Percentiles rank a stretch among this genome's conserved stretches.
These are phyloP conservation scores for Zea mays DNA, from an alignment of 176 grass and related monocot genomes.

Conservation along the genomic window DNA sequence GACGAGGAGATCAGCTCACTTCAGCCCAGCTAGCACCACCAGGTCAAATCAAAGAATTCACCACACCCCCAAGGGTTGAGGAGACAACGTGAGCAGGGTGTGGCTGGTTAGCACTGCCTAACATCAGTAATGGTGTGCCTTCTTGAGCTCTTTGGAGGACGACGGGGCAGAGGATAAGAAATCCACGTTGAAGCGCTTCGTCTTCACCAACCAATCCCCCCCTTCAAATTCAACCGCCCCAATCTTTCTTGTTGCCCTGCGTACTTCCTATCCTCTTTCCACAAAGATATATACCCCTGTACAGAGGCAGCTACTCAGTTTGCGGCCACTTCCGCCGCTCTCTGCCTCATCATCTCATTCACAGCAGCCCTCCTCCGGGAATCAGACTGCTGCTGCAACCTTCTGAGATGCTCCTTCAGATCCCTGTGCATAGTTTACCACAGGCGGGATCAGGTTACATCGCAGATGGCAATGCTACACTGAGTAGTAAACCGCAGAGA, in stretches of 20 bases:
- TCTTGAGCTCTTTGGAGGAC: too few relatives aligned
- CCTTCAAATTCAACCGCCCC: constrained; percentile 38
- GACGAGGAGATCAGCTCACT: constrained; percentile 34
- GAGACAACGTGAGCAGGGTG: constrained; percentile 24
- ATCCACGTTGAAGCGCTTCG: constrained; percentile 30
- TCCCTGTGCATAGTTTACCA: constrained; percentile 56
- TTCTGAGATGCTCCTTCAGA: constrained; percentile 93
- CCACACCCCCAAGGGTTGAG: constrained; percentile 39
- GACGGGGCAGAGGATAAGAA: constrained; percentile 34
- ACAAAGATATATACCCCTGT: constrained; percentile 46
- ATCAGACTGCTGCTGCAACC: constrained; percentile 95
- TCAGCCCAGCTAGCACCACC: constrained; percentile 23
- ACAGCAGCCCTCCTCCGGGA: constrained; percentile 95
- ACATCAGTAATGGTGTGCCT: too few relatives aligned
- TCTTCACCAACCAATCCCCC: constrained; percentile 40
- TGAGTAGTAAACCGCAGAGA: neutral
- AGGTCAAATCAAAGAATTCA: constrained; percentile 75
- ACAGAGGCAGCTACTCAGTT: constrained; percentile 56
- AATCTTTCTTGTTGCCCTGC: constrained; percentile 44
- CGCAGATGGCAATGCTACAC: constrained; percentile 10
- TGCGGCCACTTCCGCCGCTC: constrained; percentile 83
- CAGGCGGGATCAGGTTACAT: neutral
- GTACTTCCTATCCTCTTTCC: constrained; percentile 52
- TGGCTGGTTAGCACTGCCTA: constrained; percentile 42
- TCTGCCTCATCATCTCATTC: constrained; percentile 99